Evolutionary conservation across 106 monocot species (phyloP).

Genomic region (Dendrobium officinale): DNA sequence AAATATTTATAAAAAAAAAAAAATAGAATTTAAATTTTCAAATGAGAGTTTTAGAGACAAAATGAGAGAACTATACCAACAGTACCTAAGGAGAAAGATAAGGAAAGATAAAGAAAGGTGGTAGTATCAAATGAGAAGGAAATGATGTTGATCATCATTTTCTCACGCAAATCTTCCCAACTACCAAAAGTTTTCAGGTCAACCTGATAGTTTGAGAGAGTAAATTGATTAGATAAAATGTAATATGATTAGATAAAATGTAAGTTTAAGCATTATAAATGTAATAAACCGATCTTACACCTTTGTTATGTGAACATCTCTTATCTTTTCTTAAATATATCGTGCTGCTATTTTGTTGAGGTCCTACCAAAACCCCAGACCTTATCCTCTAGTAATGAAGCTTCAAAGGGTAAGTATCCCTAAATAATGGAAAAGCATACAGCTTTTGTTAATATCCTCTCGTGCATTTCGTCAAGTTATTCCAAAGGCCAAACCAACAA

Average conservation of each 20-base stretch:
- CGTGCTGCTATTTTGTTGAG: slow-evolving; percentile 43
- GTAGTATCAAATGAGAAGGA: no score
- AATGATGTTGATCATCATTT: slow-evolving; percentile 82
- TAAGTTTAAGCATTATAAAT: neutral
- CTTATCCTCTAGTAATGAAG: slow-evolving; percentile 66
- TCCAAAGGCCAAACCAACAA: slow-evolving; percentile 79
- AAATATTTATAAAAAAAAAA: no score
- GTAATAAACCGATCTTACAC: slow-evolving; percentile 46
- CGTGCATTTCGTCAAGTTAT: slow-evolving; percentile 76
- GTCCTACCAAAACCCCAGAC: slow-evolving; percentile 88
- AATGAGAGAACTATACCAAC: no score
- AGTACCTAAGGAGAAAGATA: no score
- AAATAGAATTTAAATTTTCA: no score
- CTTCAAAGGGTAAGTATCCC: slow-evolving; percentile 73
- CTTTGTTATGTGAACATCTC: slow-evolving; percentile 76
- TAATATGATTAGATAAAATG: neutral
- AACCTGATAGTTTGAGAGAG: slow-evolving; percentile 37
- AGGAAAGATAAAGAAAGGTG: no score
- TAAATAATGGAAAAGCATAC: slow-evolving; percentile 10
- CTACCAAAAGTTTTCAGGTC: slow-evolving; percentile 77
- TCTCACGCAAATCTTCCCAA: slow-evolving; percentile 98
- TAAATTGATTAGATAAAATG: no score
- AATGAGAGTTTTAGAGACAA: no score
- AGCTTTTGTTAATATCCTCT: slow-evolving; percentile 67
- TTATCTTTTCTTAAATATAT: slow-evolving; percentile 75